Conservation (phyloP, 225 moss, liverwort and hornwort species). For the Rhytidiadelphus loreus region DNA sequence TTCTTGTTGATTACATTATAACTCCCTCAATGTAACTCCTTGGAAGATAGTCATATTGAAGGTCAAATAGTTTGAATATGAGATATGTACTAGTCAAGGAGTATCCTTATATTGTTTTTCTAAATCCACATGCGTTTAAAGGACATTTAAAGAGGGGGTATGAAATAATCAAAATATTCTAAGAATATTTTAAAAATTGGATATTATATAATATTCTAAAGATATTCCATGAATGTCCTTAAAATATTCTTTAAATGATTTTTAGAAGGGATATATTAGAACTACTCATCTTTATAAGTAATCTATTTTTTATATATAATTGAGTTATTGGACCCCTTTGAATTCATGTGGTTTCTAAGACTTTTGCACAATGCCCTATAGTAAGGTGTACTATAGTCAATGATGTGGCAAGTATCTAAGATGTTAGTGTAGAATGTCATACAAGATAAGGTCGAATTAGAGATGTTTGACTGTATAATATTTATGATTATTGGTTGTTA, state of each 20-base stretch:
- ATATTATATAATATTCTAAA: background rate
- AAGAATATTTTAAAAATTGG: background rate
- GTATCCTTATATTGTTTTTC: background rate
- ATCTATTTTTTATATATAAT: background rate
- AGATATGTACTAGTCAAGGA: accelerated
- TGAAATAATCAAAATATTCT: background rate
- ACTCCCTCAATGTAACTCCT: accelerated
- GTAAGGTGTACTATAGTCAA: accelerated
- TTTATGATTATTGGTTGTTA: background rate
- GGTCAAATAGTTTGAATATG: background rate
- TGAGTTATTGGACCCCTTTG: background rate
- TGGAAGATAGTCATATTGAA: background rate
- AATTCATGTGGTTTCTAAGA: background rate
- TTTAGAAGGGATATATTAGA: background rate
- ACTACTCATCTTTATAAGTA: background rate
- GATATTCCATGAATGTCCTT: background rate
- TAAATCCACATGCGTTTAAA: accelerated
- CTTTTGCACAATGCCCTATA: accelerated
- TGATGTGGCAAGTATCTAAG: background rate
- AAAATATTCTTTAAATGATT: background rate
- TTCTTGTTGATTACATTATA: background rate
- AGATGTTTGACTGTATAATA: background rate
- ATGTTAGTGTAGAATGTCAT: background rate
- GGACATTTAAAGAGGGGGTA: accelerated
- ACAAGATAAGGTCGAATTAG: background rate